Base-by-base conservation (phyloP, 2,329 filamentous ascomycete species). In the Aspergillus neoniger region DNA sequence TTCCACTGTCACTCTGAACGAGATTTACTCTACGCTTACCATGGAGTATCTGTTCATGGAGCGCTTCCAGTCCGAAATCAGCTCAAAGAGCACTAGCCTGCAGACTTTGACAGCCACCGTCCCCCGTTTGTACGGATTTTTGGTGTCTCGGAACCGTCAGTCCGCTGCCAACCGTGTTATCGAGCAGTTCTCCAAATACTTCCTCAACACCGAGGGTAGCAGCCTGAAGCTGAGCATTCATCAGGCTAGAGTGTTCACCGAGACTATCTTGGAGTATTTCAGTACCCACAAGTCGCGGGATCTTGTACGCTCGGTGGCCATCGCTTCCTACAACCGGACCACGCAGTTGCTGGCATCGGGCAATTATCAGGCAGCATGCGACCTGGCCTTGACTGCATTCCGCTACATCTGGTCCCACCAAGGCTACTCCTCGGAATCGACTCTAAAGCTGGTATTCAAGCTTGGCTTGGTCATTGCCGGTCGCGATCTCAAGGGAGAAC, bases 21-120 rank as follows among this genome's bases (percentile, higher is more conserved):
- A 81, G 52, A 77, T 78, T 49, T 75, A 81, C 60, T 75, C 80
- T 2, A 71, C 78, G 44, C 69, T 82, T 44, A 77, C 77, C 21
- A 77, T 80, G 0, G 76, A 81, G 61, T 74, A 73, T 48, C 62
- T 75, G n/a, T 77, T 77, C 66, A 78, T 75, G 28, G 73, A 75
- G 51, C 70, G 76, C 30, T 74, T 81, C 60, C 73, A 74, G 4
- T 69, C 67, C 54, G 71, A 76, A 36, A 73, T 76, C 58, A 66
- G 66, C 50, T 71, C 74, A 32, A 80, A 81, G 60, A 72, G 72
- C 39, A 76, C 70, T 49, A 67, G 62, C 5, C 65, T 82, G 58
- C 74, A 76, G 30, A 69, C 70, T 1, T 76, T 81, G 12, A 72
- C 74, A 21, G 57, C 72, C 10, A 67, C 69, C 8, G 70, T 70